phyloP scores from a whole-genome alignment of 2,329 filamentous ascomycete species.

The Colletotrichum chlorophyti region DNA sequence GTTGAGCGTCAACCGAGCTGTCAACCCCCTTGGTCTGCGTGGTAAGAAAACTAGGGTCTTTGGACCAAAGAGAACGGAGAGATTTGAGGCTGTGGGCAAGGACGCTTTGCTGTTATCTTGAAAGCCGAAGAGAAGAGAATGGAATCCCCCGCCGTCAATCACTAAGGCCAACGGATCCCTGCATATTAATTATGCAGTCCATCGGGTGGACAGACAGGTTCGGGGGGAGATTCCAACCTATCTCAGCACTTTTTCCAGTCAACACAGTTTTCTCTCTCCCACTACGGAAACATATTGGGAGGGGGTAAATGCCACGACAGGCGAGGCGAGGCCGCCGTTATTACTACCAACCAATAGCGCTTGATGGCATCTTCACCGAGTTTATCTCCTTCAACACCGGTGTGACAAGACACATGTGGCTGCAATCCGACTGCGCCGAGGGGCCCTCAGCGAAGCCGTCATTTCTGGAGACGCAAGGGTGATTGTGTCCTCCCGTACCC shows the following conservation, averaged over 20 bases:
- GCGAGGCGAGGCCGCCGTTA: background rate
- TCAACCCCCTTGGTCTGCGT: background rate
- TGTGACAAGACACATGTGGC: background rate
- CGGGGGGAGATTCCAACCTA: no score
- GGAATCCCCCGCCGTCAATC: background rate
- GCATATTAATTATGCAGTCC: conserved; percentile 16
- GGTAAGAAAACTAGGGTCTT: no score
- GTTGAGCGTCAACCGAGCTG: background rate
- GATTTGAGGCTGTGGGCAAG: no score
- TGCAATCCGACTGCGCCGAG: background rate
- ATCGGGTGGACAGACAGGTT: conserved; percentile 13
- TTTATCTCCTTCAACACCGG: background rate
- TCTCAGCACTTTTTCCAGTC: no score
- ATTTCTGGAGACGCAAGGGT: background rate
- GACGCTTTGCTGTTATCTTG: conserved; percentile 13
- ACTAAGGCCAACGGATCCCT: conserved; percentile 13
- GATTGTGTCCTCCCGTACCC: background rate
- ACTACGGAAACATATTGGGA: no score
- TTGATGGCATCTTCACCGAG: background rate
- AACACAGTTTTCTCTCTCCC: no score
- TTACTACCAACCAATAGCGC: no score
- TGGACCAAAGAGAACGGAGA: no score
- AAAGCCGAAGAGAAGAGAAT: conserved; percentile 16
- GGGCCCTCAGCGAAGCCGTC: background rate
- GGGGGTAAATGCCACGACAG: background rate